phyloP scores from a whole-genome alignment of 179 eudicot species.

The Silene noctiflora region DNA sequence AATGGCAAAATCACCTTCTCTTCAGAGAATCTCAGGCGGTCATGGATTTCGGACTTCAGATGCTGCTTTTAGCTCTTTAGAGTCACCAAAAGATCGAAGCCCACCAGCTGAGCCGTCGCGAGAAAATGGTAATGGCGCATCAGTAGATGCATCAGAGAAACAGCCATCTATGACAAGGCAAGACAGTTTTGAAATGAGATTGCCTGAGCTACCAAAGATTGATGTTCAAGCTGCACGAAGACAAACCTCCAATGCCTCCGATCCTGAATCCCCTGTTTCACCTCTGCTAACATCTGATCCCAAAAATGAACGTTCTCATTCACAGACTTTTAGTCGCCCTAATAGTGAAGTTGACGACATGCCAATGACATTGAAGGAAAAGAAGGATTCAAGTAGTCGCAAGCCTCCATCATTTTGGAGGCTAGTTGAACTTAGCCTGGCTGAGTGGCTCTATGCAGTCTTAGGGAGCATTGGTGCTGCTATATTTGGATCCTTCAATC shows the following conservation, averaged over 20 bases:
- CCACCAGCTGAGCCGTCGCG: constrained; percentile 76
- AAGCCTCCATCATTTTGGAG: constrained; percentile 90
- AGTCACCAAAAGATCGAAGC: constrained; percentile 73
- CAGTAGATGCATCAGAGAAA: constrained; percentile 52
- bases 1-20: constrained; percentile 93
- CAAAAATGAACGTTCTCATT: constrained; percentile 92
- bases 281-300: constrained; percentile 99
- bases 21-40: constrained; percentile 71
- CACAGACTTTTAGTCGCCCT: constrained; percentile 96
- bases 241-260: constrained; percentile 59
- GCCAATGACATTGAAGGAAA: constrained; percentile 41
- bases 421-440: constrained; percentile 92
- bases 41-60: constrained; percentile 65
- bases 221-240: constrained; percentile 63
- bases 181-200: constrained; percentile 92
- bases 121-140: constrained; percentile 79
- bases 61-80: constrained; percentile 65
- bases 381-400: constrained; percentile 34
- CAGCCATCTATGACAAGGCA: constrained; percentile 86
- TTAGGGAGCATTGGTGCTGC: constrained; percentile 98
- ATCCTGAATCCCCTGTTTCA: constrained; percentile 98
- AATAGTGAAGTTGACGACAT: constrained; percentile 54
- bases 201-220: constrained; percentile 88
- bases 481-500: constrained; percentile 94
- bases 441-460: constrained; percentile 99